Evolutionary conservation across 352 stramenopile species (phyloP).

Genomic region (Phytophthora lateralis): DNA sequence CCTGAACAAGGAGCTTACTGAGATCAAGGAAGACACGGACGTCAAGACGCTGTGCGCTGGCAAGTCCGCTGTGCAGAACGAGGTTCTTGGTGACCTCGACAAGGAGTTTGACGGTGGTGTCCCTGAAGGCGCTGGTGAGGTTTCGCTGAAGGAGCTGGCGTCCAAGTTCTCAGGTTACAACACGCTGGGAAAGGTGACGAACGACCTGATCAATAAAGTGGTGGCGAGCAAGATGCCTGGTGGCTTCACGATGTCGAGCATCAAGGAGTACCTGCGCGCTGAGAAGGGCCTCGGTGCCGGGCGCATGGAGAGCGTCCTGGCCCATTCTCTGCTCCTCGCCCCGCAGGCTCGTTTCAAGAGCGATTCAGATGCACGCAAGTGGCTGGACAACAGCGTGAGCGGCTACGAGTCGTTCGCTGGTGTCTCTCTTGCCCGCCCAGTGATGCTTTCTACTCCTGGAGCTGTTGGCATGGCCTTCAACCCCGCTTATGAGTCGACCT

Average conservation of each 20-base stretch:
- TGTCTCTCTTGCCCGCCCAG: constrained; percentile 55
- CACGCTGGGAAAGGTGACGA: constrained; percentile 70
- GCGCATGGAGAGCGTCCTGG: constrained; percentile 78
- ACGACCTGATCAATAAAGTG: constrained; percentile 70
- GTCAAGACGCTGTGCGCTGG: constrained; percentile 83
- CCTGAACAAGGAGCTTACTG: constrained; percentile 73
- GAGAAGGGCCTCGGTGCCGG: constrained; percentile 71
- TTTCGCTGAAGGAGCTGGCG: constrained; percentile 75
- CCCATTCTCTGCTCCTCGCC: constrained; percentile 64
- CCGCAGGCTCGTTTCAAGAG: constrained; percentile 73
- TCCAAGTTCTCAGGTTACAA: constrained; percentile 76
- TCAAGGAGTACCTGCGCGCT: constrained; percentile 68
- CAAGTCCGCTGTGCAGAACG: constrained; percentile 89
- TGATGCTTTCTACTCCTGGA: constrained; percentile 23
- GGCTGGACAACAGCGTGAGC: constrained; percentile 75
- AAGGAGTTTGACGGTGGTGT: constrained; percentile 83
- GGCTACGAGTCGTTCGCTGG: constrained; percentile 79
- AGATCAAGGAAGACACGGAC: constrained; percentile 75
- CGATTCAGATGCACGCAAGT: constrained; percentile 75
- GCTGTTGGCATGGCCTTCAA: constrained; percentile 46
- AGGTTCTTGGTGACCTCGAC: constrained; percentile 87
- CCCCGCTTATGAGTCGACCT: constrained; percentile 47
- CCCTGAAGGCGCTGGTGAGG: constrained; percentile 75
- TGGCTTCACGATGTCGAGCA: constrained; percentile 81
- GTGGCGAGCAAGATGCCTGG: constrained; percentile 85